phyloP scores from a whole-genome alignment of 169 alveolate genomes.

The Blepharisma undulans region DNA sequence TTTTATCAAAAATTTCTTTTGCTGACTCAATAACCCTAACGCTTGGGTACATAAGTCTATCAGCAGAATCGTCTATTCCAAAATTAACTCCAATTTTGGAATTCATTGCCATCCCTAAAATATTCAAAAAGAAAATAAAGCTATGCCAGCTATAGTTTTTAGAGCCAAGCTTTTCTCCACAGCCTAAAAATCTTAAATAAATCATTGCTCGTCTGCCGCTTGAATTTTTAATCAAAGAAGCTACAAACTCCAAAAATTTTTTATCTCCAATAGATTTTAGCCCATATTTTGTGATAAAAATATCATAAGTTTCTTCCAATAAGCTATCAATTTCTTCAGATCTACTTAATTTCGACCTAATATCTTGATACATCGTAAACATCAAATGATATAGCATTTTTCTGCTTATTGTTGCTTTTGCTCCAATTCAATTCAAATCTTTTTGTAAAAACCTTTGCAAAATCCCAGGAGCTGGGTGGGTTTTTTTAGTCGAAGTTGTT shows the following conservation, averaged over 20 bases:
- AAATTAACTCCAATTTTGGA: conserved; percentile 26
- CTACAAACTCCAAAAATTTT: conserved; percentile 42
- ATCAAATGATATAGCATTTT: neutral
- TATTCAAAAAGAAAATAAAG: neutral
- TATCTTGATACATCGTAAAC: neutral
- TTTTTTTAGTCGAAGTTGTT: neutral
- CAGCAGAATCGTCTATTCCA: conserved; percentile 5
- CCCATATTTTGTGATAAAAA: conserved; percentile 48
- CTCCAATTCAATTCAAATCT: neutral
- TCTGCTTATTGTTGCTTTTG: neutral
- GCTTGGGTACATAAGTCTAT: neutral
- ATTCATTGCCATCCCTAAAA: neutral
- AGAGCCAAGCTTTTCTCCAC: neutral
- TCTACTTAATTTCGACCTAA: neutral
- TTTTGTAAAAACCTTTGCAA: neutral
- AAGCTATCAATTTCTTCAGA: neutral
- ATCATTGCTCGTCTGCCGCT: neutral
- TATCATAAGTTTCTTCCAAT: conserved; percentile 44
- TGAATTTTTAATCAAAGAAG: conserved; percentile 7
- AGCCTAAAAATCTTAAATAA: neutral
- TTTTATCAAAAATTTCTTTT: neutral
- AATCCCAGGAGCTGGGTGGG: neutral
- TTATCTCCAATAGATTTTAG: conserved; percentile 57
- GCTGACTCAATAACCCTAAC: neutral
- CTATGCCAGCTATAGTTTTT: neutral